phyloP scores from a whole-genome alignment of 2,329 filamentous ascomycete genomes.

The Colletotrichum karsti region DNA sequence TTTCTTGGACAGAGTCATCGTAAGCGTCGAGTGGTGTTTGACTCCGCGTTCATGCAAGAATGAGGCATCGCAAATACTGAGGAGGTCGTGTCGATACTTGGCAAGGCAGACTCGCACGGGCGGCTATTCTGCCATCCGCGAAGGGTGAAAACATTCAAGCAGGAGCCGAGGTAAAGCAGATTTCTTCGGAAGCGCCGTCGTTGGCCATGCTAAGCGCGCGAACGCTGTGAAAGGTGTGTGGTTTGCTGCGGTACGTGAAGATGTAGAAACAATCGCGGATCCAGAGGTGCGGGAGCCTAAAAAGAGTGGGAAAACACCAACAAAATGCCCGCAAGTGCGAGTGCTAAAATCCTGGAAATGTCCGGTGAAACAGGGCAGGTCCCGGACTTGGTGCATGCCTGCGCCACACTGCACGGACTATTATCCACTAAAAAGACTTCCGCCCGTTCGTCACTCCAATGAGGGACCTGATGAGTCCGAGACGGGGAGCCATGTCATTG shows the following conservation, averaged over 20 bases:
- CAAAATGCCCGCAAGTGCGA: too few species aligned
- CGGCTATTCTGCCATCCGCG: neutral
- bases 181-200: neutral
- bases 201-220: neutral
- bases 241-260: conserved; percentile 23
- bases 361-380: neutral
- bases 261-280: neutral
- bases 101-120: conserved; percentile 17
- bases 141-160: neutral
- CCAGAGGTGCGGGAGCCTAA: neutral
- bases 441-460: neutral
- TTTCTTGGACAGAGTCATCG: neutral
- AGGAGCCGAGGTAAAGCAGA: neutral
- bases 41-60: neutral
- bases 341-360: too few species aligned
- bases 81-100: conserved; percentile 1
- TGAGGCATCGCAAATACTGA: neutral
- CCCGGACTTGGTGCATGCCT: neutral
- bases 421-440: conserved; percentile 4
- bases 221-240: neutral
- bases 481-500: neutral
- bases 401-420: neutral
- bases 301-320: neutral
- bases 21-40: neutral
- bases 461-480: neutral